A percentile compares a stretch with the other conserved stretches of the same genome.
phyloP scores from a whole-genome alignment of 2,329 filamentous ascomycete species.

The Monosporascus sp. region DNA sequence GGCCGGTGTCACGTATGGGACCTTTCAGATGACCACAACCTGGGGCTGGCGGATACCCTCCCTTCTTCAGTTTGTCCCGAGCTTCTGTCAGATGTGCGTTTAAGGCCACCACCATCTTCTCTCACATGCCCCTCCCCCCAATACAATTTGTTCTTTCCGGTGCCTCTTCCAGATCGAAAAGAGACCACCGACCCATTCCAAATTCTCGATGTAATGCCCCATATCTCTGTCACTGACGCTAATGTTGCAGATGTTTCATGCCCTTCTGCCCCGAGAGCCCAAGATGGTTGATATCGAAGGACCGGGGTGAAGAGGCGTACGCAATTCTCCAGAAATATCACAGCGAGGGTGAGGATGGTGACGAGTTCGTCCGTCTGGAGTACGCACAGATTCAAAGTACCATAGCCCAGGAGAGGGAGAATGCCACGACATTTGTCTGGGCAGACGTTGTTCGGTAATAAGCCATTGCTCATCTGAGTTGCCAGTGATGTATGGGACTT shows the following conservation, averaged over 20 bases:
- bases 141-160: too few relatives aligned
- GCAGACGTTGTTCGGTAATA: slow-evolving; percentile 35
- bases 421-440: slow-evolving; percentile 39
- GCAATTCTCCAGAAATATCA: slow-evolving; percentile 54
- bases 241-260: slow-evolving; percentile 2
- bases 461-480: background rate
- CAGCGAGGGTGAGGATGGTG: slow-evolving; percentile 47
- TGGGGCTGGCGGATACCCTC: slow-evolving; percentile 39
- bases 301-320: slow-evolving; percentile 50
- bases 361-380: slow-evolving; percentile 50
- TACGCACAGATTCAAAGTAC: slow-evolving; percentile 52
- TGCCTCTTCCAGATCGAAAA: too few relatives aligned
- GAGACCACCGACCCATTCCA: too few relatives aligned
- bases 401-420: slow-evolving; percentile 41
- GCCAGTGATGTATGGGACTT: background rate
- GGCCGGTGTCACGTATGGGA: slow-evolving; percentile 38
- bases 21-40: slow-evolving; percentile 33
- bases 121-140: too few relatives aligned
- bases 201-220: background rate
- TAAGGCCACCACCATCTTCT: too few relatives aligned
- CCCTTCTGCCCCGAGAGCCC: slow-evolving; percentile 46
- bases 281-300: slow-evolving; percentile 43
- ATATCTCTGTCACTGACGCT: background rate
- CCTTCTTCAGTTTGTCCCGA: slow-evolving; percentile 32
- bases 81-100: slow-evolving; percentile 14